A percentile compares a stretch with the other conserved stretches of the same genome.
phyloP scores from a whole-genome alignment of 257 asterid genomes.

The Ehretia macrophylla region DNA sequence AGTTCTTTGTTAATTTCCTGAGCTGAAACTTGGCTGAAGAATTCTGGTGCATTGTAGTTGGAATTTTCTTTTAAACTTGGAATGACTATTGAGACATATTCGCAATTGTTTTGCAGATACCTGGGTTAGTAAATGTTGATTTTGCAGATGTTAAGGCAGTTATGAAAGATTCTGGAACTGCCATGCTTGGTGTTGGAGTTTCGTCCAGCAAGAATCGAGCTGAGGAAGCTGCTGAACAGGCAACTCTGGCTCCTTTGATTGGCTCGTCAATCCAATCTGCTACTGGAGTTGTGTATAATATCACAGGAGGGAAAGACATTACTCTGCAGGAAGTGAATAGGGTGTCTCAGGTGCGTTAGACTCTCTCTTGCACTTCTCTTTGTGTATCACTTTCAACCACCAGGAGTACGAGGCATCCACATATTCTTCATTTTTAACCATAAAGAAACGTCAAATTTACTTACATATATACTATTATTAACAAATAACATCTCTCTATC shows the following conservation, averaged over 20 bases:
- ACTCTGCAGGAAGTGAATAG: conserved; percentile 93
- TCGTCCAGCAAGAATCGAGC: conserved; percentile 99
- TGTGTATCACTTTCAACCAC: no score
- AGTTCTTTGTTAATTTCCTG: no score
- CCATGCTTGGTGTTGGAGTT: conserved; percentile 98
- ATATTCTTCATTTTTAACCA: no score
- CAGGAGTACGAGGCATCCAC: no score
- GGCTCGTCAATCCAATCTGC: conserved; percentile 98
- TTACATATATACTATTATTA: no score
- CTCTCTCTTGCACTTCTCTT: not conserved
- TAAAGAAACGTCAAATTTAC: no score
- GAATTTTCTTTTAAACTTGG: no score
- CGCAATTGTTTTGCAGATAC: conserved; percentile 47
- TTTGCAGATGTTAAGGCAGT: conserved; percentile 98
- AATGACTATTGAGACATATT: no score
- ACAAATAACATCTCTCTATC: no score
- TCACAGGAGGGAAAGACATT: conserved; percentile 97
- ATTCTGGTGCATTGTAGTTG: no score
- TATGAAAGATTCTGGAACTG: conserved; percentile 97
- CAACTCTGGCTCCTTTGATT: conserved; percentile 91
- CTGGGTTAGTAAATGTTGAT: conserved; percentile 97
- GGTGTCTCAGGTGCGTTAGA: conserved; percentile 79
- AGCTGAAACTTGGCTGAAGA: no score
- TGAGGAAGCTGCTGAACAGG: conserved; percentile 99
- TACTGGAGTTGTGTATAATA: conserved; percentile 94